These are phyloP conservation scores for Penicillium samsonianum DNA, from an alignment of 495 filamentous ascomycete species.

Conservation along the genomic window DNA sequence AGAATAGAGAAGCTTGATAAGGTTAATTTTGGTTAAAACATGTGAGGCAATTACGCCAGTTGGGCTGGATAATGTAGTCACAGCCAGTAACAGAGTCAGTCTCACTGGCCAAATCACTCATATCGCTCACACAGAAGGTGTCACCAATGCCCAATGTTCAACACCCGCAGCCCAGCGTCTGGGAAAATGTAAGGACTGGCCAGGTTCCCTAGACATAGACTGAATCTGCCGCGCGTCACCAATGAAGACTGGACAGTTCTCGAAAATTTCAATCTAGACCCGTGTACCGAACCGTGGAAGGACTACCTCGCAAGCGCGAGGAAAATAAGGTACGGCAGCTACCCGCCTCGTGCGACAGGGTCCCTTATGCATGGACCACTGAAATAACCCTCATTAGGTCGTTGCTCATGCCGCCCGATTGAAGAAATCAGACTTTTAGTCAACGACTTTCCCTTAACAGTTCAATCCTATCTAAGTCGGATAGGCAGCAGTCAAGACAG, in stretches of 20 bases:
- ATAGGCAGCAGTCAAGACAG: background rate
- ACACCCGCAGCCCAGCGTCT: background rate
- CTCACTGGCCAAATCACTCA: constrained; percentile 70
- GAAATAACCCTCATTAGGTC: constrained; percentile 46
- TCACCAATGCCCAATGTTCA: background rate
- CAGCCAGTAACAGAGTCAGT: background rate
- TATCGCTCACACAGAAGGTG: constrained; percentile 42
- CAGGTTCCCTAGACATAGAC: constrained; percentile 54
- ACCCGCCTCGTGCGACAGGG: constrained; percentile 21
- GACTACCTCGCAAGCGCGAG: constrained; percentile 60
- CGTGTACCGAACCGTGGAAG: constrained; percentile 68
- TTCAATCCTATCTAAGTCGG: background rate
- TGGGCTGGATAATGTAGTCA: constrained; percentile 21
- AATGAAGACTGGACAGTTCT: constrained; percentile 66
- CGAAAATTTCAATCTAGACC: constrained; percentile 63
- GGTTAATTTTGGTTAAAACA: background rate
- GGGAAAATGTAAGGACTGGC: constrained; percentile 13
- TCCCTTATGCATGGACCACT: background rate
- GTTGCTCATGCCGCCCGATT: constrained; percentile 67
- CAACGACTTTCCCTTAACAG: background rate
- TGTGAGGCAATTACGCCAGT: constrained; percentile 1
- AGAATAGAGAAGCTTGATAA: background rate
- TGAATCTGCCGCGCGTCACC: constrained; percentile 48
- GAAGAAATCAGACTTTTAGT: constrained; percentile 22
- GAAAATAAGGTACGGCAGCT: constrained; percentile 59